Percentiles rank a stretch among this genome's conserved stretches.
Evolutionary conservation across 2,329 filamentous ascomycete genomes (phyloP).

Genomic region (Triangularia verruculosa): DNA sequence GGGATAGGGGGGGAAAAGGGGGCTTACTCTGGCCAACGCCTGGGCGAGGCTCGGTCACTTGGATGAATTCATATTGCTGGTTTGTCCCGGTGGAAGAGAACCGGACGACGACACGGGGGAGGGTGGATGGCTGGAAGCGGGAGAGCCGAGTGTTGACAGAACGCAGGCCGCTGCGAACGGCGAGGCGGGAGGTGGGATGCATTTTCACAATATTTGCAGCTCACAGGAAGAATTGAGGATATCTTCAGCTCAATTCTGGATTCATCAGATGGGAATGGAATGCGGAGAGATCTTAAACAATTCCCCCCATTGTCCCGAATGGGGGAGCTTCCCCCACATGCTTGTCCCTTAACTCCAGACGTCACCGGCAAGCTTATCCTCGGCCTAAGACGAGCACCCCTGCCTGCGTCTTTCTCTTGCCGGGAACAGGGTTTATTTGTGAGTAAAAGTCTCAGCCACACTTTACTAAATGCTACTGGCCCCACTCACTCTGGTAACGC

Average conservation of each 20-base stretch:
- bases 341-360: not conserved
- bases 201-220: not conserved
- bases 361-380: conserved; percentile 25
- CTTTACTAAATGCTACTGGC: not conserved
- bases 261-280: not conserved
- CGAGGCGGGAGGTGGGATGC: conserved; percentile 39
- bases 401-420: not conserved
- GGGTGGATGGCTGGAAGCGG: conserved; percentile 48
- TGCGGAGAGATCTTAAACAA: not conserved
- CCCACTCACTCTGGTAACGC: not conserved
- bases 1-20: not conserved
- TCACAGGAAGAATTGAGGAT: not conserved
- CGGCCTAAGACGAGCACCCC: conserved; percentile 20
- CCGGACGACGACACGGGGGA: not conserved
- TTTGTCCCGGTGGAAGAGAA: conserved; percentile 35
- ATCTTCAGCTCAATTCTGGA: not conserved
- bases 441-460: not conserved
- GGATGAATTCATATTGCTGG: conserved; percentile 71
- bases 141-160: conserved; percentile 51
- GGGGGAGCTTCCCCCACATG: conserved; percentile 11
- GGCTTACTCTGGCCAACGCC: conserved; percentile 79
- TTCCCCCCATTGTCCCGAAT: conserved; percentile 1
- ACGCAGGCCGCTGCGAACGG: conserved; percentile 45
- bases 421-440: not conserved
- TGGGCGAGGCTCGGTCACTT: conserved; percentile 78